phyloP scores from a whole-genome alignment of 345 rosid species.

The Heritiera fomes region DNA sequence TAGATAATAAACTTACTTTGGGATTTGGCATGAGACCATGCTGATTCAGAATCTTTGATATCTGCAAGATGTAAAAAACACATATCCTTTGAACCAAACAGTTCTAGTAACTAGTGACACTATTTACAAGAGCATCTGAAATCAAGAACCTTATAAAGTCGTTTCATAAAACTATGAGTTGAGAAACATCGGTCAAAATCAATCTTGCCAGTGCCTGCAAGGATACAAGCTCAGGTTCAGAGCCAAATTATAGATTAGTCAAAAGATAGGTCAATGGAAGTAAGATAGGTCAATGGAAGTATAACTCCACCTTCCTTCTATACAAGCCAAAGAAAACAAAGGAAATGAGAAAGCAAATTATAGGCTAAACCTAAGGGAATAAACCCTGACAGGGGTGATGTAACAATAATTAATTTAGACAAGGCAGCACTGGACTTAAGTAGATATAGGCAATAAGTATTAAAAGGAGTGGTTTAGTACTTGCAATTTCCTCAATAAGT shows the following conservation, averaged over 20 bases:
- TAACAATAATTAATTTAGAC: conserved; percentile 10
- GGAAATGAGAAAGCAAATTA: not conserved
- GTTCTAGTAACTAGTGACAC: not conserved
- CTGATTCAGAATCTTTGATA: conserved; percentile 83
- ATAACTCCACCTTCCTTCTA: not conserved
- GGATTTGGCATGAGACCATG: conserved; percentile 88
- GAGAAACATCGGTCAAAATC: conserved; percentile 82
- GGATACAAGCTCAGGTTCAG: conserved; percentile 19
- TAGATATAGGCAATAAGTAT: not conserved
- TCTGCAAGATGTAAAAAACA: conserved; percentile 41
- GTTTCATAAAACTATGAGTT: conserved; percentile 73
- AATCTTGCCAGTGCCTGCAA: conserved; percentile 77
- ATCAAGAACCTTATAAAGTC: conserved; percentile 69
- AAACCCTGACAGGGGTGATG: not conserved
- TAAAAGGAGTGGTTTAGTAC: conserved; percentile 40
- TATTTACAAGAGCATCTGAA: conserved; percentile 9
- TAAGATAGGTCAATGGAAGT: not conserved
- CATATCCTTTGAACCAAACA: not conserved
- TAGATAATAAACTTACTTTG: conserved; percentile 55
- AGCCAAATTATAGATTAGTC: conserved; percentile 10
- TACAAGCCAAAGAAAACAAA: not conserved
- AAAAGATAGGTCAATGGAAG: not conserved
- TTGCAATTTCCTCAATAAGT: conserved; percentile 75
- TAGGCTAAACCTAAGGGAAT: not conserved
- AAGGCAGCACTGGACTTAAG: not conserved